A percentile compares a stretch with the other conserved stretches of the same genome.
Evolutionary conservation across 495 filamentous ascomycete genomes (phyloP).

Genomic region (Ascobolus immersus): DNA sequence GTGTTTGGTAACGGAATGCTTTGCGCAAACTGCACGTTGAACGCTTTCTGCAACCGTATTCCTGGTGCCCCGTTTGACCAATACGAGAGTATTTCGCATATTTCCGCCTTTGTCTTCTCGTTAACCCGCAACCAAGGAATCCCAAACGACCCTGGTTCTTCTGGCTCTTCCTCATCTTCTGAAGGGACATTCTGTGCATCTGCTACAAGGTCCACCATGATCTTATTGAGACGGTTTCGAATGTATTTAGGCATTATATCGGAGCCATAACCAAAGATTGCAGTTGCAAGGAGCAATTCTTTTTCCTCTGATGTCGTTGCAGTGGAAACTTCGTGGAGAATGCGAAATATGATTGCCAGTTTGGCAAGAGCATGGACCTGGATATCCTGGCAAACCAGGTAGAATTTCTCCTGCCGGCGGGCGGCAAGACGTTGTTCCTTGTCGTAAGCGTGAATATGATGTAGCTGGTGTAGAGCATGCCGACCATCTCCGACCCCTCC

Average conservation of each 20-base stretch:
- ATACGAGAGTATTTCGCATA: background rate
- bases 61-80: background rate
- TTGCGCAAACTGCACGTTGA: slow-evolving; percentile 1
- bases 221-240: background rate
- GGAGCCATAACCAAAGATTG: background rate
- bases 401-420: too few relatives aligned
- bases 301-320: background rate
- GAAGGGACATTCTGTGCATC: too few relatives aligned
- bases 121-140: background rate
- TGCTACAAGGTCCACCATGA: background rate
- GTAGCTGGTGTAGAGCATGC: too few relatives aligned
- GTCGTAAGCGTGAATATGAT: too few relatives aligned
- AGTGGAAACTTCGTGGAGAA: background rate
- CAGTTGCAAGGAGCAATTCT: background rate
- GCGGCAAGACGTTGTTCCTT: too few relatives aligned
- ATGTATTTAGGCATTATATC: slow-evolving; percentile 2
- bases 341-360: background rate
- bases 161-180: background rate
- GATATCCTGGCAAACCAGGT: background rate
- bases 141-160: too few relatives aligned
- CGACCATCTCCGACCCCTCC: too few relatives aligned
- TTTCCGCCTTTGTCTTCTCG: background rate
- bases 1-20: background rate
- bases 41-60: too few relatives aligned
- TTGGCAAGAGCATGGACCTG: background rate